Evolutionary conservation across 2,329 filamentous ascomycete species (phyloP).

Genomic region (Colletotrichum gigasporum): DNA sequence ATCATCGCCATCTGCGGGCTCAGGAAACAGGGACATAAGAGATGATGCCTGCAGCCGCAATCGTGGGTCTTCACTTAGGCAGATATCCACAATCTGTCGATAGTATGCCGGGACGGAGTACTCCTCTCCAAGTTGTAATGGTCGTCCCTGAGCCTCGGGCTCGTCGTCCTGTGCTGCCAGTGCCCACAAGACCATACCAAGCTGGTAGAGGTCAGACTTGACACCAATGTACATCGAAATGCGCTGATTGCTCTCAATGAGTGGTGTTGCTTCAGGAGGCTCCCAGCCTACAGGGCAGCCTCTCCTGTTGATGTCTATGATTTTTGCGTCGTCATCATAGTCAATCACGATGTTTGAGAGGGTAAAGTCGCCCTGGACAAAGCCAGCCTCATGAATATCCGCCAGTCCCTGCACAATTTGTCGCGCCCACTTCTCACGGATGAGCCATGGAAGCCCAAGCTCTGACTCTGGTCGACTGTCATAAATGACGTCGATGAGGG

Average conservation of each 20-base stretch:
- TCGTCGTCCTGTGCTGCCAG: constrained; percentile 89
- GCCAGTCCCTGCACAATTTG: constrained; percentile 91
- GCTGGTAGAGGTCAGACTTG: constrained; percentile 94
- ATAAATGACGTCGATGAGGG: constrained; percentile 90
- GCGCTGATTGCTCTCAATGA: constrained; percentile 88
- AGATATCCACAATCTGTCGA: constrained; percentile 77
- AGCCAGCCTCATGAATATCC: constrained; percentile 94
- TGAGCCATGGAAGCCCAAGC: constrained; percentile 70
- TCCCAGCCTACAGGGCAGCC: constrained; percentile 99
- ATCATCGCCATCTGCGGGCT: constrained; percentile 11
- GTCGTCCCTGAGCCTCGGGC: constrained; percentile 81
- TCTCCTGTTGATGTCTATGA: constrained; percentile 97
- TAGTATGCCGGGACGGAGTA: constrained; percentile 82
- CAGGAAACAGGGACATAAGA: constrained; percentile 76
- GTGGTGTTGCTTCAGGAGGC: constrained; percentile 85
- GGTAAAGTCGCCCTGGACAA: constrained; percentile 97
- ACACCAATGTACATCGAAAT: constrained; percentile 98
- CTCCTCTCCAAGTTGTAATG: constrained; percentile 68
- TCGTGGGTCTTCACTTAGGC: constrained; percentile 79
- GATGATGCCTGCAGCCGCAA: constrained; percentile 77
- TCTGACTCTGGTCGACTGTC: constrained; percentile 71
- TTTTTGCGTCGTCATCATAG: constrained; percentile 83
- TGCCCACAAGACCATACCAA: constrained; percentile 97
- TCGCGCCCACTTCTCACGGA: constrained; percentile 86
- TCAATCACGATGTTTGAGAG: constrained; percentile 97